Conservation (phyloP, 192 early-diverging fungal genomes). For the Rhizophagus clarus region DNA sequence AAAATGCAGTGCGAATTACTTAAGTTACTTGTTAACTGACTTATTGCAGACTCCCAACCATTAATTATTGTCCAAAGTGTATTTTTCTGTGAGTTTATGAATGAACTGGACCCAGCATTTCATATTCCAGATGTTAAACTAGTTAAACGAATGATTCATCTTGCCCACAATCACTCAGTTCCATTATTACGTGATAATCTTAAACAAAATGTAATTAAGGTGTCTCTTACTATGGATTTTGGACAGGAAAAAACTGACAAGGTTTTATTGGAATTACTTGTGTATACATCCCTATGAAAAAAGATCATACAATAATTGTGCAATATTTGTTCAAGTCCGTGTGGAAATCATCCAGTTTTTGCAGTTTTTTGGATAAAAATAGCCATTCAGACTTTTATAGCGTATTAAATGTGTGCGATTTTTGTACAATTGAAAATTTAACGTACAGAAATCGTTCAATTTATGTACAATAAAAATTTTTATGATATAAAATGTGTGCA, state of each 20-base stretch:
- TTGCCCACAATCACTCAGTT: neutral
- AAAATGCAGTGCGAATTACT: neutral
- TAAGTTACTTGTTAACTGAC: neutral
- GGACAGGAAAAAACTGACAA: neutral
- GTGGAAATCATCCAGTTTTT: too few relatives aligned
- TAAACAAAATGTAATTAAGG: slow-evolving; percentile 1
- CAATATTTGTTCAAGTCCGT: too few relatives aligned
- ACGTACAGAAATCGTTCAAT: too few relatives aligned
- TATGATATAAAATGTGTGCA: too few relatives aligned
- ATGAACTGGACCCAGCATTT: neutral
- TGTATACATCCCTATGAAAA: too few relatives aligned
- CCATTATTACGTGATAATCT: neutral
- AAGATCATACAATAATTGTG: too few relatives aligned
- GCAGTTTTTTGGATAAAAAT: too few relatives aligned
- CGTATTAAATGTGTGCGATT: too few relatives aligned
- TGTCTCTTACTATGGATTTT: neutral
- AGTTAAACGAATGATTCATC: neutral
- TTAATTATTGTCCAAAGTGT: neutral
- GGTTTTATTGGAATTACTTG: neutral
- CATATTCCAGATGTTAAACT: neutral
- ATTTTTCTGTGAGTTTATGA: neutral
- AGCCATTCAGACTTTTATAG: too few relatives aligned
- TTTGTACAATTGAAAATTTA: too few relatives aligned
- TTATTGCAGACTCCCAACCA: neutral
- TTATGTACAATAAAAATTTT: too few relatives aligned